These are phyloP conservation scores for Nakaseomyces uthaithaninus DNA, from an alignment of 1,139 yeast genomes.

Conservation along the genomic window DNA sequence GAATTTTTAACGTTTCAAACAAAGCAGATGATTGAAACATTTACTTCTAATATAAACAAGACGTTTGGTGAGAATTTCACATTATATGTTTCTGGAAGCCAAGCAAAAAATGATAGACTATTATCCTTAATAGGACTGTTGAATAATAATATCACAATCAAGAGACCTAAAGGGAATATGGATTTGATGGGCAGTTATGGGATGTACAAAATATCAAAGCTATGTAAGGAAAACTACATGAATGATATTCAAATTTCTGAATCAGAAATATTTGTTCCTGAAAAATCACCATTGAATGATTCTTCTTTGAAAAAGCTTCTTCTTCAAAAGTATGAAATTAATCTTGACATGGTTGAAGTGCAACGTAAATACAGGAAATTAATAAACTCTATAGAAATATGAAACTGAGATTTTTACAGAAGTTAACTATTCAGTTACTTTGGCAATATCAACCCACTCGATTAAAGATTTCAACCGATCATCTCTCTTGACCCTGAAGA, in stretches of 20 bases:
- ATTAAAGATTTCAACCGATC: slow-evolving; percentile 74
- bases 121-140: slow-evolving; percentile 30
- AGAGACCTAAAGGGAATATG: slow-evolving; percentile 18
- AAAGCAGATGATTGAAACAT: slow-evolving; percentile 33
- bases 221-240: not conserved
- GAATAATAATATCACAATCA: slow-evolving; percentile 13
- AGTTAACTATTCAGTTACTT: slow-evolving; percentile 28
- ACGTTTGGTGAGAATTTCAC: slow-evolving; percentile 25
- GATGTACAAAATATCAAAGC: slow-evolving; percentile 33
- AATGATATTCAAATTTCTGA: slow-evolving; percentile 9
- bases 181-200: slow-evolving; percentile 36
- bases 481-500: slow-evolving; percentile 73
- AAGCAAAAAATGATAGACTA: slow-evolving; percentile 41
- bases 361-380: slow-evolving; percentile 30
- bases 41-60: slow-evolving; percentile 14
- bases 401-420: not conserved
- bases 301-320: not conserved
- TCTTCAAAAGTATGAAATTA: slow-evolving; percentile 31
- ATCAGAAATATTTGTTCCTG: slow-evolving; percentile 10
- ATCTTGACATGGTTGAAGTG: slow-evolving; percentile 35
- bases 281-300: slow-evolving; percentile 13
- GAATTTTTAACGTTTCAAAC: slow-evolving; percentile 49
- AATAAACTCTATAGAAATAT: slow-evolving; percentile 5
- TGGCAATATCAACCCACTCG: slow-evolving; percentile 40
- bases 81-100: slow-evolving; percentile 44